A percentile compares a stretch with the other conserved stretches of the same genome.
Evolutionary conservation across 257 asterid species (phyloP).

Genomic region (Solanum rostratum): DNA sequence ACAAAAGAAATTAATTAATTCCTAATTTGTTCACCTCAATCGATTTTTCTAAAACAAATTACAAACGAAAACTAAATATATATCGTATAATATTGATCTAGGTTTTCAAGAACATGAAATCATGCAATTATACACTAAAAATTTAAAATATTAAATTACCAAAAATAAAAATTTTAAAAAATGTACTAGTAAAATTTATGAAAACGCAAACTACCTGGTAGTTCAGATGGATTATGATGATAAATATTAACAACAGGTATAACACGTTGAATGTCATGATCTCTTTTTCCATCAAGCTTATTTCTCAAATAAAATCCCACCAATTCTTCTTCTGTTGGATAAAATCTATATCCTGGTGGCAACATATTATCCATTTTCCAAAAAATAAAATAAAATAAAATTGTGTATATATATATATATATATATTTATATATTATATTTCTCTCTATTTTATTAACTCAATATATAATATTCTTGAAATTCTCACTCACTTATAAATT

Average conservation of each 20-base stretch:
- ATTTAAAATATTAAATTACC: background rate
- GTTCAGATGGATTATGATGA: slow-evolving; percentile 46
- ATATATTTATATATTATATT: background rate
- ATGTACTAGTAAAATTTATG: no score
- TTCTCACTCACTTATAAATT: background rate
- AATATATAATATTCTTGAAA: background rate
- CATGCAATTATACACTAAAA: background rate
- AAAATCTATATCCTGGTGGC: slow-evolving; percentile 48
- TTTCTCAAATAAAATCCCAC: slow-evolving; percentile 33
- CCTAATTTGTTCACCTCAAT: background rate
- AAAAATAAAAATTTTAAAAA: background rate
- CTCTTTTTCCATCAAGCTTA: slow-evolving; percentile 27
- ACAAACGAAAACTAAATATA: background rate
- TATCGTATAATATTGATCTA: background rate
- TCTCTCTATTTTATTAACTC: background rate
- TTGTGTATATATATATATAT: background rate
- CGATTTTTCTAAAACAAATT: background rate
- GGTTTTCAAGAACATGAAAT: background rate
- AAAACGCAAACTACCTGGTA: slow-evolving; percentile 27
- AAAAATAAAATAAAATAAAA: no score
- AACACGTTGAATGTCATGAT: slow-evolving; percentile 18
- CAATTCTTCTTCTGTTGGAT: slow-evolving; percentile 53
- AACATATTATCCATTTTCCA: slow-evolving; percentile 12
- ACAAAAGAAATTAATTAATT: background rate
- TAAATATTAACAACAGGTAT: slow-evolving; percentile 46